Base-by-base conservation (phyloP, 306 rosid species). In the Calophaca sinica region DNA sequence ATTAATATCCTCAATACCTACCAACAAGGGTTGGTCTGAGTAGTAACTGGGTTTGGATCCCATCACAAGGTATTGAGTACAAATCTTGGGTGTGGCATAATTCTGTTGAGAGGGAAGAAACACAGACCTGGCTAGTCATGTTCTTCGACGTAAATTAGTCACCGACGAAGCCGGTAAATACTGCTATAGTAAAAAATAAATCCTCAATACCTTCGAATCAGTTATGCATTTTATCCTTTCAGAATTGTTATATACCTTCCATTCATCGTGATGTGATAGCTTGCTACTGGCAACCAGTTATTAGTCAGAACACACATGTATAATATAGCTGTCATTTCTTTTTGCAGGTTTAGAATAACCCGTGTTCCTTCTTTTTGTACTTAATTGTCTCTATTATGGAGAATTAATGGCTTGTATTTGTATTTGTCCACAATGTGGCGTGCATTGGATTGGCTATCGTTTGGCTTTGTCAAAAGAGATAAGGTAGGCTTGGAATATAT, bases 401-500 rank as follows among this genome's bases (percentile, higher is more conserved):
- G 57, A n/a, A 62, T 36, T 72, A 62, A 44, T 53, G 67, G 48
- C 66, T 67, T 15, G 42, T 39, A 39, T 20, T 59, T 78, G 46
- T 39, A 36, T 57, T 44, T 54, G 52, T 7, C 44, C 66, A n/a
- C 55, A 62, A 69, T 29, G 80, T 86, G 82, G 82, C 76, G 14
- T 62, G 9, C 49, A 33, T 15, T 60, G 72, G 65, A 74, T 69
- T 35, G 76, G 39, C 45, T 15, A 51, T 57, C 45, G 6, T 26
- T 57, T 50, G 46, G 38, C 62, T 51, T 52, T 64, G 83, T 69
- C 85, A 52, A 74, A 76, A 73, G 53, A 64, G 81, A 68, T 86
- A 67, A 79, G 82, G 70, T 61, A 67, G 75, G 78, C 32, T 36
- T 8, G 26, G 71, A 55, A 33, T 3, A 33, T 20, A 15, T 61